phyloP scores from a whole-genome alignment of 306 rosid species.

The Astragalus membranaceus region DNA sequence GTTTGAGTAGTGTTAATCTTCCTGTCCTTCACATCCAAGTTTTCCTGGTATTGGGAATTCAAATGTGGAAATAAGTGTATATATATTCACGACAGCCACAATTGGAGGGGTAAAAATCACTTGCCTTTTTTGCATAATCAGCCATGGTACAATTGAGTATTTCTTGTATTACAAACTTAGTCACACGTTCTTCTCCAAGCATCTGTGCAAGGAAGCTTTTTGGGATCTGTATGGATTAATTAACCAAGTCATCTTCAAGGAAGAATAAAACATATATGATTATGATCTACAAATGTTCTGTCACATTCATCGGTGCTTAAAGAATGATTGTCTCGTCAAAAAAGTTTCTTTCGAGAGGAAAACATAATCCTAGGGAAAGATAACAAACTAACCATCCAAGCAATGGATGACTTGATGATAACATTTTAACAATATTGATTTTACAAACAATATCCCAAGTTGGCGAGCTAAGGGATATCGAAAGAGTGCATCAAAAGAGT shows the following conservation, averaged over 20 bases:
- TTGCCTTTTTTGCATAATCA: constrained; percentile 61
- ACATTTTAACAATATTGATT: neutral
- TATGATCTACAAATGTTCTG: neutral
- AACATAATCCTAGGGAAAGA: neutral
- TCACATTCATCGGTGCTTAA: neutral
- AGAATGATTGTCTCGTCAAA: neutral
- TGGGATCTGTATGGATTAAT: constrained; percentile 56
- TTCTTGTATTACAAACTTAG: constrained; percentile 70
- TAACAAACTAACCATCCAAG: neutral
- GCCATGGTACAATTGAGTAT: constrained; percentile 68
- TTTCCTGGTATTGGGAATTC: constrained; percentile 48
- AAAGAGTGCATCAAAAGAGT: too few relatives aligned
- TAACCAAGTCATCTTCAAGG: constrained; percentile 15
- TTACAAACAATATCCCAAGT: neutral
- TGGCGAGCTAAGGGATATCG: too few relatives aligned
- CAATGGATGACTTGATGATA: neutral
- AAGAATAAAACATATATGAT: constrained; percentile 14
- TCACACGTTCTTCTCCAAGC: constrained; percentile 74
- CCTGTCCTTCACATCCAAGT: constrained; percentile 62
- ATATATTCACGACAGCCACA: neutral
- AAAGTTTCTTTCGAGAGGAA: neutral
- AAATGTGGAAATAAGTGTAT: neutral
- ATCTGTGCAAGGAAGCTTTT: constrained; percentile 58
- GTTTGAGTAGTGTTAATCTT: constrained; percentile 64
- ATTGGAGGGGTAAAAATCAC: constrained; percentile 2